Evolutionary conservation across 192 early-diverging fungal species (phyloP).

Genomic region (Funneliformis geosporum): DNA sequence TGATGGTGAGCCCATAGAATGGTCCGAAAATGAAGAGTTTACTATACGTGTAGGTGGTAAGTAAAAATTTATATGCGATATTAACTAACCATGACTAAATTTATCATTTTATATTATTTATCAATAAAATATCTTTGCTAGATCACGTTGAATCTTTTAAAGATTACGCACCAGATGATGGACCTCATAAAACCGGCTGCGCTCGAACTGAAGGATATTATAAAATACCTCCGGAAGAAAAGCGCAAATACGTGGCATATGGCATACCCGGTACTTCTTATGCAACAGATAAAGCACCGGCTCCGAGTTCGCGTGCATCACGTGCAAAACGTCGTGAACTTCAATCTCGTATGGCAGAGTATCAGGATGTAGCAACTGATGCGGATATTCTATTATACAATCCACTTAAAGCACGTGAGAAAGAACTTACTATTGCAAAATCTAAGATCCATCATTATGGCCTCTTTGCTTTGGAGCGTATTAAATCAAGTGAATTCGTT

Average conservation of each 20-base stretch:
- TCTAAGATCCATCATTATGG: slow-evolving; percentile 99
- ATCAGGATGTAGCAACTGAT: background rate
- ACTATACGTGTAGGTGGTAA: slow-evolving; percentile 2
- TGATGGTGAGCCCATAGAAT: slow-evolving; percentile 8
- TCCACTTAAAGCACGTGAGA: slow-evolving; percentile 89
- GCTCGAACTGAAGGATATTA: slow-evolving; percentile 86
- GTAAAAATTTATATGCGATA: background rate
- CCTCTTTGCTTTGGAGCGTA: slow-evolving; percentile 92
- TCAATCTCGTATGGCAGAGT: slow-evolving; percentile 28
- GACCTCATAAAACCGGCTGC: slow-evolving; percentile 62
- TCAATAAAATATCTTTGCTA: background rate
- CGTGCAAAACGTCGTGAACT: slow-evolving; percentile 28
- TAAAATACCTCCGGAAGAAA: slow-evolving; percentile 63
- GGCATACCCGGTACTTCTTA: slow-evolving; percentile 24
- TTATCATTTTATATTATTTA: background rate
- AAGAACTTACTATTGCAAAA: slow-evolving; percentile 87
- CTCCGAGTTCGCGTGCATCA: slow-evolving; percentile 12
- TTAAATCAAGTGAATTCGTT: slow-evolving; percentile 92
- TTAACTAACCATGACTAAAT: background rate
- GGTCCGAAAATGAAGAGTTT: background rate
- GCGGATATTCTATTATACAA: slow-evolving; percentile 82
- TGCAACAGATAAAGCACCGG: slow-evolving; percentile 8
- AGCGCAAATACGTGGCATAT: slow-evolving; percentile 65
- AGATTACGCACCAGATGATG: background rate
- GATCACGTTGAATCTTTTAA: slow-evolving; percentile 10